Percentiles rank a stretch among this genome's conserved stretches.
These are phyloP conservation scores for Mycosphaerella sp. DNA, from an alignment of 2,329 filamentous ascomycete species.

Conservation along the genomic window DNA sequence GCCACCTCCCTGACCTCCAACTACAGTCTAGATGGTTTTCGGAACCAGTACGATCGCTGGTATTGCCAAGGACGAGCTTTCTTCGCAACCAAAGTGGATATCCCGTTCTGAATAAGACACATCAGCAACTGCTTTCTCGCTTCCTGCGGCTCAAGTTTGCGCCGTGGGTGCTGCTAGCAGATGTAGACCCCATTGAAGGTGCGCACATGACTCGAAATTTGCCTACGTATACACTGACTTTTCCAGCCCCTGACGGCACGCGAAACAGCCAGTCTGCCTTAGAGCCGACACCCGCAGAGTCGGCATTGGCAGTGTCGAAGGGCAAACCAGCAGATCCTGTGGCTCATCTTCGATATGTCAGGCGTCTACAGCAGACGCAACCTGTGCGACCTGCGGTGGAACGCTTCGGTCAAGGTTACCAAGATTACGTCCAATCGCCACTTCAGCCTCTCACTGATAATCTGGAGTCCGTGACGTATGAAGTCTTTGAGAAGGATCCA, in stretches of 20 bases:
- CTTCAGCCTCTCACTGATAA: conserved; percentile 94
- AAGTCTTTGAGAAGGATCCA: conserved; percentile 96
- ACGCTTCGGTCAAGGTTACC: conserved; percentile 64
- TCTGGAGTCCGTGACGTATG: conserved; percentile 92
- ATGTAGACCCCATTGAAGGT: conserved; percentile 47
- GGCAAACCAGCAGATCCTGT: conserved; percentile 49
- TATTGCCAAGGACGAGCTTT: conserved; percentile 50
- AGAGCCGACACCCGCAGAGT: conserved; percentile 63
- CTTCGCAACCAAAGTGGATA: conserved; percentile 54
- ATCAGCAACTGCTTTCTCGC: conserved; percentile 52
- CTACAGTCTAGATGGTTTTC: conserved; percentile 59
- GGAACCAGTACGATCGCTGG: conserved; percentile 54
- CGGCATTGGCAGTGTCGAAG: conserved; percentile 37
- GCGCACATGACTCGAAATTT: background rate
- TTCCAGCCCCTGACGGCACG: background rate
- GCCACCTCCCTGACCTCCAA: conserved; percentile 50
- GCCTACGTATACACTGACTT: background rate
- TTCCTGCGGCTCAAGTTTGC: conserved; percentile 52
- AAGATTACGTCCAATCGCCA: conserved; percentile 93
- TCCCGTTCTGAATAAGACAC: conserved; percentile 52
- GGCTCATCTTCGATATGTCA: conserved; percentile 72
- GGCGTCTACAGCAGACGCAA: conserved; percentile 77
- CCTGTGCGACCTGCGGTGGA: conserved; percentile 58
- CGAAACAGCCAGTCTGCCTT: conserved; percentile 5
- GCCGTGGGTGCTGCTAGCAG: conserved; percentile 56